phyloP scores from a whole-genome alignment of 2,329 filamentous ascomycete genomes.

The Sordariomycetes sp. region DNA sequence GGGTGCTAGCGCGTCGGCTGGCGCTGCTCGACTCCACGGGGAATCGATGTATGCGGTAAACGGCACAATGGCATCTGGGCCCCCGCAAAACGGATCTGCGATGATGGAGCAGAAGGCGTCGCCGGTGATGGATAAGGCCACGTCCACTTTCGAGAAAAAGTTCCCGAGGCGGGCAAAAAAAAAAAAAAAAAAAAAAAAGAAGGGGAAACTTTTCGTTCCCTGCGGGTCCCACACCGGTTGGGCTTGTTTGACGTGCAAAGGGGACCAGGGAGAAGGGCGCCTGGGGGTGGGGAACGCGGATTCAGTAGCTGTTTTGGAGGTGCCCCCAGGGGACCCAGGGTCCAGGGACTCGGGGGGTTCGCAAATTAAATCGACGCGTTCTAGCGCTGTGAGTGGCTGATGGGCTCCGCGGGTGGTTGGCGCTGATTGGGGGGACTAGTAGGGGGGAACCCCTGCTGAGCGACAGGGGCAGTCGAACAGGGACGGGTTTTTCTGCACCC shows the following conservation, averaged over 20 bases:
- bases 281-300: background rate
- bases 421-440: background rate
- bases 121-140: background rate
- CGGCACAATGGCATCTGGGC: too few relatives aligned
- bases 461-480: background rate
- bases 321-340: background rate
- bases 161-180: background rate
- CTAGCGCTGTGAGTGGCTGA: background rate
- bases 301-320: background rate
- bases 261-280: too few relatives aligned
- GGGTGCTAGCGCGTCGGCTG: background rate
- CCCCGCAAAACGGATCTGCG: too few relatives aligned
- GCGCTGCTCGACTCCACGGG: background rate
- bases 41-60: background rate
- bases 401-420: background rate
- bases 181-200: background rate
- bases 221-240: background rate
- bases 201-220: background rate
- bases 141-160: background rate
- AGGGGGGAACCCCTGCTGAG: background rate
- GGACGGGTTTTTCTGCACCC: background rate
- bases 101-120: background rate
- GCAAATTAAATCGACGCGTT: slow-evolving; percentile 4
- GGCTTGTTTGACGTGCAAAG: background rate
- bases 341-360: background rate